Evolutionary conservation across 2,329 filamentous ascomycete species (phyloP).

Genomic region (Aspergillus pseudonomiae): DNA sequence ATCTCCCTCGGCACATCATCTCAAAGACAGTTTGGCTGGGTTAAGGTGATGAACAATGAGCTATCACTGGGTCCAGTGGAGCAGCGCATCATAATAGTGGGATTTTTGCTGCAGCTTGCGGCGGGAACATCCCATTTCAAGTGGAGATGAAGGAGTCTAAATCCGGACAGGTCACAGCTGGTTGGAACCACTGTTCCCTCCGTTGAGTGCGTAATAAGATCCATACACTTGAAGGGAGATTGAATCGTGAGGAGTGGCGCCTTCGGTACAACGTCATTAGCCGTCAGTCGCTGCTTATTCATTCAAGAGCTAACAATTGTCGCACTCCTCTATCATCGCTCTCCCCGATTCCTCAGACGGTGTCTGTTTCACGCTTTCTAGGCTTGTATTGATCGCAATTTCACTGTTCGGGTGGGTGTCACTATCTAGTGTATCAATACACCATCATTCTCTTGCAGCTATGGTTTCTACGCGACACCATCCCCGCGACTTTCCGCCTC

Average conservation of each 20-base stretch:
- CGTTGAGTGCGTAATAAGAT: background rate
- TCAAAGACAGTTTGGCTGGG: background rate
- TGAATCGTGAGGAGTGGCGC: background rate
- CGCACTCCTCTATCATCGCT: background rate
- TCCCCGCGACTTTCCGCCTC: constrained; percentile 52
- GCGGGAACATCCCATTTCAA: background rate
- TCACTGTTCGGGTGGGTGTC: background rate
- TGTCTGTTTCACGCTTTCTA: background rate
- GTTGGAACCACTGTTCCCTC: background rate
- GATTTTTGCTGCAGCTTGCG: background rate
- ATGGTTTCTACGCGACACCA: constrained; percentile 63
- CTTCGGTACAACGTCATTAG: constrained; percentile 16
- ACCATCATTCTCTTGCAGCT: background rate
- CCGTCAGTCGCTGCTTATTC: constrained; percentile 6
- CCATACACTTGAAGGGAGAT: background rate
- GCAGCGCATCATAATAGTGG: background rate
- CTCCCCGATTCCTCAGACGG: background rate
- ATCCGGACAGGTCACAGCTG: background rate
- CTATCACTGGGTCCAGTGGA: background rate
- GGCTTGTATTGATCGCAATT: background rate
- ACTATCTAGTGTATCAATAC: background rate
- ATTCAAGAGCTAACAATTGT: background rate
- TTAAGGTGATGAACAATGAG: background rate
- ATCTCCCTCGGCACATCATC: background rate
- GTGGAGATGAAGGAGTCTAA: background rate